Base-by-base conservation (phyloP, 192 early-diverging fungal species). In the Coemansia umbellata region DNA sequence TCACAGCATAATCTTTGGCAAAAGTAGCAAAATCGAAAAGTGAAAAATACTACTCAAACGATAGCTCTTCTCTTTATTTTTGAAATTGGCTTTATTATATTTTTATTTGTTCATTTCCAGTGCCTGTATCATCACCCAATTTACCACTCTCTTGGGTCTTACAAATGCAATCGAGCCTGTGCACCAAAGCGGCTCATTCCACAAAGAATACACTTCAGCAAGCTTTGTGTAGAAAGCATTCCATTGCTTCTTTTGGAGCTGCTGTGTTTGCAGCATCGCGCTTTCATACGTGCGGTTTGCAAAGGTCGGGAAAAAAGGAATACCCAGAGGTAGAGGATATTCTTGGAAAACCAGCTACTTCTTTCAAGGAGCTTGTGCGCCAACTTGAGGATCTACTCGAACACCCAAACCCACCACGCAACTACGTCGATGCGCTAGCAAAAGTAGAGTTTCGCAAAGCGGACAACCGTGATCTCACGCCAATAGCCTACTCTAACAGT, bases 371-470 rank as follows among this genome's bases (percentile, higher is more conserved):
- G 51, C 37, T 77, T 47, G 49, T 77, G 3, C 55, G 41, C 4
- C 74, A 70, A 60, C 50, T 77, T 2, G 74, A 77, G 32, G 53
- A 40, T 6, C 51, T 70, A 15, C 57, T 77, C 48, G 70, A 70
- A 36, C 63, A 77, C 21, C 74, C 74, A 14, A 66, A 55, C 13
- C 74, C 74, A n/a, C 74, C 74, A 19, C 58, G 59, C 13, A 77
- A 66, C 51, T 77, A 77, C 11, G 74, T 52, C 15, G 74, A 77
- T 53, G 74, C 74, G n/a, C 44, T 77, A 47, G 74, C 63, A 52
- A 77, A 77, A 44, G 60, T 66, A 31, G 66, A 70, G 63, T 50
- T 69, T 41, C 74, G 67, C 19, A 45, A 56, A 11, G 37, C 39
- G 26, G 74, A 66, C 33, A 30, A 31, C 9, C 47, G 61, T 31